Conservation (phyloP, 495 filamentous ascomycete genomes). For the Thozetella sp. region DNA sequence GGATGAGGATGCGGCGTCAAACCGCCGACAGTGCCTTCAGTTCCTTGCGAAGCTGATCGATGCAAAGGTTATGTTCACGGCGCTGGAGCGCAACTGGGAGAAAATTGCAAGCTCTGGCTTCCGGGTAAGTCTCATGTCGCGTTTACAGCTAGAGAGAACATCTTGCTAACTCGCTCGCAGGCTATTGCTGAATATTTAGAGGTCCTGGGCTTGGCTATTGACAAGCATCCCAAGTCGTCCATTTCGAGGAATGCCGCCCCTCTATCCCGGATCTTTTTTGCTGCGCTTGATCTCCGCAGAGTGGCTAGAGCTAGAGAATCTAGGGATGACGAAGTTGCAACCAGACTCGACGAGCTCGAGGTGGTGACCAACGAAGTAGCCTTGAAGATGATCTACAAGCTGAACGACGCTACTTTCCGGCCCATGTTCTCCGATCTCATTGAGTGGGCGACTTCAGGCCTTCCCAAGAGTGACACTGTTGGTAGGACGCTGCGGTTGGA, state of each 20-base stretch:
- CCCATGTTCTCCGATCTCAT: constrained; percentile 82
- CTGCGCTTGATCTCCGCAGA: constrained; percentile 72
- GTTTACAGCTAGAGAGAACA: constrained; percentile 15
- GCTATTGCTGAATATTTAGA: constrained; percentile 69
- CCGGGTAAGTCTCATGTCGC: constrained; percentile 38
- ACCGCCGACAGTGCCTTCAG: constrained; percentile 66
- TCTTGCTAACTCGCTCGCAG: constrained; percentile 26
- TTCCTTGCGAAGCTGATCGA: constrained; percentile 75
- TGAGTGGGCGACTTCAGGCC: constrained; percentile 68
- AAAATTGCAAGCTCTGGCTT: constrained; percentile 60
- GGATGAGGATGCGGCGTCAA: constrained; percentile 59
- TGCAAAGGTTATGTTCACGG: constrained; percentile 62
- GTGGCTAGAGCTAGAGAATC: constrained; percentile 30
- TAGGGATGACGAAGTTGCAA: constrained; percentile 11
- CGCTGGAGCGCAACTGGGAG: constrained; percentile 70
- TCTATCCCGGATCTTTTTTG: constrained; percentile 71
- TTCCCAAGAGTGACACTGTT: constrained; percentile 61
- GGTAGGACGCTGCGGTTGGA: constrained; percentile 56
- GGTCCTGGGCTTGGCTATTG: constrained; percentile 66
- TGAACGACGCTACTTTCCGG: constrained; percentile 95
- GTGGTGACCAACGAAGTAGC: constrained; percentile 62
- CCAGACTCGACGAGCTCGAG: constrained; percentile 55
- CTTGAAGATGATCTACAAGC: constrained; percentile 91
- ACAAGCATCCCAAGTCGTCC: constrained; percentile 73
- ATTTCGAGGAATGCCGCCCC: constrained; percentile 68